Base-by-base conservation (phyloP, 1,139 yeast species). In the Blastobotrys ciferrii region DNA sequence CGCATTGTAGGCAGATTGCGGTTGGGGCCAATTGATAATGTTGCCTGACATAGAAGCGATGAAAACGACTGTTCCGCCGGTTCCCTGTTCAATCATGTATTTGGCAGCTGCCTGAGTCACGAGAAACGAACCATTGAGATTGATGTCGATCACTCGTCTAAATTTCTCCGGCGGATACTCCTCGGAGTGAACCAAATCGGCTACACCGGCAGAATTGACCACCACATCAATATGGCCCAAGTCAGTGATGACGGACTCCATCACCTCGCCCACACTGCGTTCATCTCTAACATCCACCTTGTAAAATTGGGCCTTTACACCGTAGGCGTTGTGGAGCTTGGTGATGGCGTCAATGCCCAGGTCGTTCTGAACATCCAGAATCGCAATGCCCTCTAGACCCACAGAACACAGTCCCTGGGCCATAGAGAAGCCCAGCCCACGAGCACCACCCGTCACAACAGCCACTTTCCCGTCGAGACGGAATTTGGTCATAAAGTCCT, bases 131-230 rank as follows among this genome's bases (percentile, higher is more conserved):
- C 95, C 95, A 64, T 84, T 78, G 30, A 85, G 79, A 67, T 86
- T 86, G 58, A 86, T 91, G 65, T 82, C 82, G 73, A 85, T 73
- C 47, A 86, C 79, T 30, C 81, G 76, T 60, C 87, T 85, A 57
- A 89, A 88, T 68, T 84, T 85, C 54, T 73, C 72, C 17, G 89
- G 78, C 7, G 92, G 88, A 69, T 86, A 84, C 55, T 83, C 87
- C 66, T 84, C 91, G 44, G 94, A 92, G 43, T 87, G 84, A 67
- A 77, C 83, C 62, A 84, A 80, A 65, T 84, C 91, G 63, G 88
- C 85, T 64, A 85, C 85, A 42, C 94, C 89, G 36, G 94, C 91
- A 45, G 85, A 73, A 72, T 85, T 83, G 59, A 84, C 78, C 56
- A 84, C 76, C 52, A 84, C 69, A 61, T 81, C 81, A 40, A 87